phyloP scores from a whole-genome alignment of 768 basidiomycete species.

The Lactarius hatsudake region DNA sequence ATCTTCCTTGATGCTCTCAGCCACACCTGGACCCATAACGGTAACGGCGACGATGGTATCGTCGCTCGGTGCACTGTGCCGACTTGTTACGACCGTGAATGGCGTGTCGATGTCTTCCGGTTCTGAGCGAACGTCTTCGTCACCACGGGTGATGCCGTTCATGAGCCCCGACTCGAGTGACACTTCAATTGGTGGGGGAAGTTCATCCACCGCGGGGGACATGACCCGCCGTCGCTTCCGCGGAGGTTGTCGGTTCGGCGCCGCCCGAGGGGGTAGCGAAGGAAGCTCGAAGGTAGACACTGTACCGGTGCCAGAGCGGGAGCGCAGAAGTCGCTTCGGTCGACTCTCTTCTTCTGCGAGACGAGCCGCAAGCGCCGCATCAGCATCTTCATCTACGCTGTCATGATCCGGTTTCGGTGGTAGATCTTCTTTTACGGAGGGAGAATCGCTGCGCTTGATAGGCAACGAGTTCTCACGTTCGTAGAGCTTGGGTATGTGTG shows the following conservation, averaged over 20 bases:
- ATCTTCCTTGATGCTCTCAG: constrained; percentile 8
- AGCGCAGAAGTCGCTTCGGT: constrained; percentile 33
- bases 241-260: constrained; percentile 19
- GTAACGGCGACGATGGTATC: constrained; percentile 49
- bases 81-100: constrained; percentile 45
- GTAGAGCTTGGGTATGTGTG: constrained; percentile 5
- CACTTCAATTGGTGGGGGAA: constrained; percentile 16
- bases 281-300: constrained; percentile 22
- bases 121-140: constrained; percentile 48
- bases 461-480: constrained; percentile 3
- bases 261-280: constrained; percentile 9
- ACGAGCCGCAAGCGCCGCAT: constrained; percentile 32
- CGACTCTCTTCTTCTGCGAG: constrained; percentile 34
- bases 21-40: constrained; percentile 1
- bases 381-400: constrained; percentile 26
- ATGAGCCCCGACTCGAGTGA: constrained; percentile 6
- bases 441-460: constrained; percentile 13
- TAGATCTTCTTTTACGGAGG: constrained; percentile 28
- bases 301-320: constrained; percentile 32
- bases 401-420: constrained; percentile 20
- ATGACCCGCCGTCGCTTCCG: constrained; percentile 35
- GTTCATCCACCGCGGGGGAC: constrained; percentile 31
- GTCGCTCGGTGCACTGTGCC: constrained; percentile 57
- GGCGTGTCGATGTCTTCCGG: constrained; percentile 47
- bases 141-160: constrained; percentile 3